phyloP scores from a whole-genome alignment of 2,329 filamentous ascomycete species.

The Microthyrium microscopicum region DNA sequence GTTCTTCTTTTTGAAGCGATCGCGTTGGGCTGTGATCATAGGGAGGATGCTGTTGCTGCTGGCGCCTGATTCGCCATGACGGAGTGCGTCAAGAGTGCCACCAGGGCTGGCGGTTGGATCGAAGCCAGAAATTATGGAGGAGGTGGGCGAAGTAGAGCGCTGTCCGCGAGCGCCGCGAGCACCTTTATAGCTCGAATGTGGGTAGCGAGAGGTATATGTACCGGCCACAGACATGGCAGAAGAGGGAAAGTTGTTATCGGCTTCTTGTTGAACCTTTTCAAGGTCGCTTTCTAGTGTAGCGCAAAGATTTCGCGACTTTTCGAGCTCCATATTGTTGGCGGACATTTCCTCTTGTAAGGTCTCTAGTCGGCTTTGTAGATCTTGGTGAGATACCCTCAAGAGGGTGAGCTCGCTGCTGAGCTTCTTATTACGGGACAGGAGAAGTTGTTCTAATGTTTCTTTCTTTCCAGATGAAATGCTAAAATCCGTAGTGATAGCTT shows the following conservation, averaged over 20 bases:
- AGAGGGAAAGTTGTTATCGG: constrained; percentile 62
- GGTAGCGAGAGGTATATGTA: constrained; percentile 70
- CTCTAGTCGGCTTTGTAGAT: constrained; percentile 66
- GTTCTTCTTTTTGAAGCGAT: constrained; percentile 96
- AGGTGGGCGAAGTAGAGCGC: constrained; percentile 73
- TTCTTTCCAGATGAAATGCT: constrained; percentile 38
- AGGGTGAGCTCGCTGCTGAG: constrained; percentile 85
- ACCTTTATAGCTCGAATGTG: constrained; percentile 40
- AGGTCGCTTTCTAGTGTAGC: constrained; percentile 85
- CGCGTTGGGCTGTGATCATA: constrained; percentile 95
- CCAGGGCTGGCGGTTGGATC: constrained; percentile 43
- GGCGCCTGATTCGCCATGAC: constrained; percentile 50
- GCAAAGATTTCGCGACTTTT: constrained; percentile 69
- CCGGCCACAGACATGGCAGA: constrained; percentile 85
- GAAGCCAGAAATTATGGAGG: constrained; percentile 96
- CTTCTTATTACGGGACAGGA: constrained; percentile 91
- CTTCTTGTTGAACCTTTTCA: constrained; percentile 70
- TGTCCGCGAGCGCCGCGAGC: constrained; percentile 42
- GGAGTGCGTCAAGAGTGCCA: constrained; percentile 38
- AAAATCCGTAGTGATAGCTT: constrained; percentile 17
- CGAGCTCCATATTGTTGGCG: constrained; percentile 67
- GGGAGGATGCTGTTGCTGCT: constrained; percentile 79
- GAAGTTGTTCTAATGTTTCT: constrained; percentile 76
- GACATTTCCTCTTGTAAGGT: constrained; percentile 71
- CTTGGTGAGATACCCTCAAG: constrained; percentile 82